Conservation (phyloP, 2,329 filamentous ascomycete species). For the Trichoderma atroviride region DNA sequence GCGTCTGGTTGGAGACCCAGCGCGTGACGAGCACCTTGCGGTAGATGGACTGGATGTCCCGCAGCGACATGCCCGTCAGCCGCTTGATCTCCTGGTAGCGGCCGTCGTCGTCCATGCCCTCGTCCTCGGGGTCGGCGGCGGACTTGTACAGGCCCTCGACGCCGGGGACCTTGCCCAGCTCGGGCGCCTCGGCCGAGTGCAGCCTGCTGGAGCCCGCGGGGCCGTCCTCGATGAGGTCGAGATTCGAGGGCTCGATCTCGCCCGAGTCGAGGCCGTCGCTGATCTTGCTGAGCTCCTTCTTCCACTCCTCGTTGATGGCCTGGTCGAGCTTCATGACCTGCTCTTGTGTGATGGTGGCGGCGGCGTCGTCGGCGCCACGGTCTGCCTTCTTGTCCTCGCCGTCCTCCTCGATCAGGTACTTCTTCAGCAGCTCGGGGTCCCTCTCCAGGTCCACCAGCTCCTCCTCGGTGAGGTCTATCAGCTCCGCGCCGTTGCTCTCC, state of each 20-base stretch:
- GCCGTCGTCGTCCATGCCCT: slow-evolving; percentile 54
- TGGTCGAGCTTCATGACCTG: slow-evolving; percentile 45
- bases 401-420: slow-evolving; percentile 42
- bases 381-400: slow-evolving; percentile 32
- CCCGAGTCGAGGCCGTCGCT: slow-evolving; percentile 36
- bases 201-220: slow-evolving; percentile 40
- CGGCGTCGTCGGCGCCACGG: slow-evolving; percentile 32
- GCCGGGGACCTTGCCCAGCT: slow-evolving; percentile 56
- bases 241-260: slow-evolving; percentile 39
- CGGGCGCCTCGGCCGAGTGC: slow-evolving; percentile 51
- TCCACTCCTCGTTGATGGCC: slow-evolving; percentile 42
- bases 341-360: slow-evolving; percentile 39
- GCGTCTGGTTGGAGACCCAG: slow-evolving; percentile 86
- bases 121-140: slow-evolving; percentile 53
- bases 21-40: slow-evolving; percentile 75
- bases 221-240: slow-evolving; percentile 44
- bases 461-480: slow-evolving; percentile 55
- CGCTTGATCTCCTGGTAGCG: slow-evolving; percentile 56
- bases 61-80: slow-evolving; percentile 57
- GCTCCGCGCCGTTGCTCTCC: slow-evolving; percentile 45
- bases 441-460: slow-evolving; percentile 47
- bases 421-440: slow-evolving; percentile 44
- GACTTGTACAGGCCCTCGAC: slow-evolving; percentile 55
- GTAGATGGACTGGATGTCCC: slow-evolving; percentile 57
- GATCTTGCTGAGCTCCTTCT: slow-evolving; percentile 44